Evolutionary conservation across 208 protist genomes (phyloP).

Genomic region (Crithidia thermophila): DNA sequence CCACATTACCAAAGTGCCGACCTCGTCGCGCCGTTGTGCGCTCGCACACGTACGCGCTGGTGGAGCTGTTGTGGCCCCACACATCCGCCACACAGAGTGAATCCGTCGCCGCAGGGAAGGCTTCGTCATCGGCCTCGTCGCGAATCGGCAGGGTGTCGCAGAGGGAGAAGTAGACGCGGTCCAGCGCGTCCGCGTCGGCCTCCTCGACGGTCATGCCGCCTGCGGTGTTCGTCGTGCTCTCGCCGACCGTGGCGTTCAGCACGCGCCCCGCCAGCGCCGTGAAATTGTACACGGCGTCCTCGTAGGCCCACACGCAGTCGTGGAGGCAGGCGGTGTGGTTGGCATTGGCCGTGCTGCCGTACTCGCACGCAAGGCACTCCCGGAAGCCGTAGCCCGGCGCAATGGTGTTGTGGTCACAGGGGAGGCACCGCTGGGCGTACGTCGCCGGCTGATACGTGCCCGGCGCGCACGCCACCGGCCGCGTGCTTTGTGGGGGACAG

Average conservation of each 20-base stretch:
- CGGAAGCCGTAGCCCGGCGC: constrained; percentile 18
- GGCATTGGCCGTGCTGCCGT: background rate
- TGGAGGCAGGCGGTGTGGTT: background rate
- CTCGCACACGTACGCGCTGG: constrained; percentile 18
- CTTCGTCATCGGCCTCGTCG: background rate
- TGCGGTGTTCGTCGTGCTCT: background rate
- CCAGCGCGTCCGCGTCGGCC: background rate
- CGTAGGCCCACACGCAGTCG: background rate
- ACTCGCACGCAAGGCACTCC: background rate
- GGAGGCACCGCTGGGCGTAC: background rate
- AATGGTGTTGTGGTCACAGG: background rate
- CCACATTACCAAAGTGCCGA: constrained; percentile 2
- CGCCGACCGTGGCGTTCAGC: background rate
- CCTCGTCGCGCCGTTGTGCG: background rate
- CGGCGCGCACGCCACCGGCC: background rate
- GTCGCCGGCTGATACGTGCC: constrained; percentile 11
- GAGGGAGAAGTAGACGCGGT: constrained; percentile 11
- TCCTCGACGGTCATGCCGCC: background rate
- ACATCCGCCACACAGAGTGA: background rate
- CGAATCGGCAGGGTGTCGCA: constrained; percentile 1
- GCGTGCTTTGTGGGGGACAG: background rate
- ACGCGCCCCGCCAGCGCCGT: background rate
- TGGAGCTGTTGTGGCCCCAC: constrained; percentile 17
- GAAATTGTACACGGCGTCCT: constrained; percentile 7
- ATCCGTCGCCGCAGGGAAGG: background rate